Evolutionary conservation across 2,329 filamentous ascomycete genomes (phyloP).

Genomic region (Botrytis sinoallii): DNA sequence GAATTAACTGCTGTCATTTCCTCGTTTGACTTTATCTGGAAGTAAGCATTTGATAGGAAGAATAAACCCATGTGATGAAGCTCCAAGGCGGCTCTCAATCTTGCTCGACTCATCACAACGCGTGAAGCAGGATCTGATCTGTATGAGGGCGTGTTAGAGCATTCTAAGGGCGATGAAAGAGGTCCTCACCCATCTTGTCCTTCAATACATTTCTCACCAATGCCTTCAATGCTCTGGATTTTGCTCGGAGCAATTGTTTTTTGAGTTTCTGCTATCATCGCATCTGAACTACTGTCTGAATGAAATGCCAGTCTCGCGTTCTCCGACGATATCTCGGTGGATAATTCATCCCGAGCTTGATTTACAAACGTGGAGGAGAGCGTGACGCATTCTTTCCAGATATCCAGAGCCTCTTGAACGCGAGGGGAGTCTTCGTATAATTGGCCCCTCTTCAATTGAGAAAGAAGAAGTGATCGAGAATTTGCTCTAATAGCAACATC

Average conservation of each 20-base stretch:
- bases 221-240: not conserved
- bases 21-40: constrained; percentile 73
- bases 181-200: constrained; percentile 36
- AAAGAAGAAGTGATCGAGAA: constrained; percentile 63
- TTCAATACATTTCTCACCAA: constrained; percentile 3
- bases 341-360: constrained; percentile 62
- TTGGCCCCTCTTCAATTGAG: constrained; percentile 69
- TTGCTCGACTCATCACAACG: constrained; percentile 58
- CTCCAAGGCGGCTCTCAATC: constrained; percentile 71
- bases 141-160: not conserved
- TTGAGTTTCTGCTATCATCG: not conserved
- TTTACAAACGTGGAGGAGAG: constrained; percentile 53
- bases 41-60: constrained; percentile 80
- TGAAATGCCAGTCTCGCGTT: not conserved
- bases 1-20: constrained; percentile 63
- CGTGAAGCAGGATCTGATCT: constrained; percentile 36
- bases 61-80: constrained; percentile 79
- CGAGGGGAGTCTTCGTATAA: constrained; percentile 71
- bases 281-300: not conserved
- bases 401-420: constrained; percentile 62
- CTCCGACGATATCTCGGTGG: constrained; percentile 42
- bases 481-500: constrained; percentile 64
- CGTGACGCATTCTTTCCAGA: constrained; percentile 62
- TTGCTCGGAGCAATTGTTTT: no score
- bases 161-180: not conserved